These are phyloP conservation scores for Exophiala sp. DNA, from an alignment of 2,329 filamentous ascomycete genomes.

Conservation along the genomic window DNA sequence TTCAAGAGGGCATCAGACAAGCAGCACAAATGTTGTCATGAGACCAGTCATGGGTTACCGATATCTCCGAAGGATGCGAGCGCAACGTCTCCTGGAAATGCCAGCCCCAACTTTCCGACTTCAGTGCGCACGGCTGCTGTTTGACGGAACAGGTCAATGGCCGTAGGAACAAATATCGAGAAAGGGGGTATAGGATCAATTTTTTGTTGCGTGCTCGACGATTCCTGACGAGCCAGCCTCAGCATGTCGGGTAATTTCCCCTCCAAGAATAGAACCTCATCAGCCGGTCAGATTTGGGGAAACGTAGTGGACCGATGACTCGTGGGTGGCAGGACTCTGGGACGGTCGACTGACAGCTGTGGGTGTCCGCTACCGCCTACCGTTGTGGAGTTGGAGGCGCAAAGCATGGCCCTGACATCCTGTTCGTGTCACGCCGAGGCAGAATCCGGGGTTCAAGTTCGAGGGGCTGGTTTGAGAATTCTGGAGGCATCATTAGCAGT, in stretches of 20 bases:
- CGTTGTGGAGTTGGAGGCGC: neutral
- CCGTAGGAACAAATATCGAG: too few relatives aligned
- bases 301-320: neutral
- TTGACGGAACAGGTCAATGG: too few relatives aligned
- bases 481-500: too few relatives aligned
- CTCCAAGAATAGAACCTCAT: neutral
- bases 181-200: too few relatives aligned
- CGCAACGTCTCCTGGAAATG: neutral
- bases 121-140: neutral
- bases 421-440: neutral
- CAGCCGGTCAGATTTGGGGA: neutral
- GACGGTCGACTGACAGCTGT: neutral
- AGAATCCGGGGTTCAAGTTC: neutral
- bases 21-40: too few relatives aligned
- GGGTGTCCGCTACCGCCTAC: neutral
- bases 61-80: neutral
- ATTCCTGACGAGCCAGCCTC: neutral
- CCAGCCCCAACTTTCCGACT: neutral
- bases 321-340: neutral
- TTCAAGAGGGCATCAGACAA: too few relatives aligned
- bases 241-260: neutral
- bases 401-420: too few relatives aligned
- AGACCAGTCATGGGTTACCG: too few relatives aligned
- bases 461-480: conserved; percentile 2
- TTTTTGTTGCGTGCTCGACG: too few relatives aligned